Percentiles rank a stretch among this genome's conserved stretches.
Evolutionary conservation across 2,329 filamentous ascomycete genomes (phyloP).

Genomic region (Fusarium aywerte): DNA sequence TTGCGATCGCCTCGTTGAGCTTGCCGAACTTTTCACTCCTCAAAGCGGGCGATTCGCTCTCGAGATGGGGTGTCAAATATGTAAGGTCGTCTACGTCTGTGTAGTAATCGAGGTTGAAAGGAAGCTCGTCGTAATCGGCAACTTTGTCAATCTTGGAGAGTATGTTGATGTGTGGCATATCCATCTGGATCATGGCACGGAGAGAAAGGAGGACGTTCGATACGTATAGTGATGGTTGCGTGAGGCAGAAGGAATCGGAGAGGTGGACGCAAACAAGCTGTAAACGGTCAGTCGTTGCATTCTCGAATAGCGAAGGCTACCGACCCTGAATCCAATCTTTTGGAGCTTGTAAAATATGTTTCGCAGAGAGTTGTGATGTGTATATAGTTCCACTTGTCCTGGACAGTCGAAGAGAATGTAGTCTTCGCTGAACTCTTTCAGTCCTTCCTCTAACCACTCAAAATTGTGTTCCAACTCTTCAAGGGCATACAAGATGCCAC

Average conservation of each 20-base stretch:
- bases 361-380: constrained; percentile 89
- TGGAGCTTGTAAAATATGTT: constrained; percentile 92
- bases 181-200: constrained; percentile 97
- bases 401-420: constrained; percentile 97
- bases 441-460: constrained; percentile 86
- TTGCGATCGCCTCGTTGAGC: constrained; percentile 86
- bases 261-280: constrained; percentile 94
- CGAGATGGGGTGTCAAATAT: constrained; percentile 83
- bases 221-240: constrained; percentile 92
- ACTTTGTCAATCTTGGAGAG: constrained; percentile 98
- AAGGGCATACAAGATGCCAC: constrained; percentile 89
- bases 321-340: constrained; percentile 90
- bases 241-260: constrained; percentile 92
- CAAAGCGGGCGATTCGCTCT: constrained; percentile 78
- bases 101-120: constrained; percentile 97
- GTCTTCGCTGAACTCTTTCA: constrained; percentile 85
- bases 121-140: constrained; percentile 81
- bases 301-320: constrained; percentile 46
- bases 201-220: constrained; percentile 93
- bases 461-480: constrained; percentile 95
- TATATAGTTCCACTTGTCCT: constrained; percentile 96
- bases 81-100: constrained; percentile 95
- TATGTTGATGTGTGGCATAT: constrained; percentile 94
- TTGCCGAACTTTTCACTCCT: constrained; percentile 81
- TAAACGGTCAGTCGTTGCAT: constrained; percentile 27